phyloP scores from a whole-genome alignment of 1,139 yeast species.

The Candida sanyaensis region DNA sequence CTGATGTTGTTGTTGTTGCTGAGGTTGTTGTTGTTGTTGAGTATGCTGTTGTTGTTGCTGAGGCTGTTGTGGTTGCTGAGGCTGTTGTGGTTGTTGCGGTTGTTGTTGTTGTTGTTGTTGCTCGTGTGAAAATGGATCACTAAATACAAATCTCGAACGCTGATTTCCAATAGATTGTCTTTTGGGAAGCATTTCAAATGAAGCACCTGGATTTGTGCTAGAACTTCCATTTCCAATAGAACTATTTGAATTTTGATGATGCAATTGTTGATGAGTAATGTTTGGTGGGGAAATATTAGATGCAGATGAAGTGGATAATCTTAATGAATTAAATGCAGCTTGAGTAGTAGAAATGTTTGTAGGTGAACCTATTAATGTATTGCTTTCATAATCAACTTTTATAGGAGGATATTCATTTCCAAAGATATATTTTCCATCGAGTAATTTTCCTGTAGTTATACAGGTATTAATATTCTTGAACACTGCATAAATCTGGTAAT shows the following conservation, averaged over 20 bases:
- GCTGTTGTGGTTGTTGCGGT: conserved; percentile 14
- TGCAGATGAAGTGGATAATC: conserved; percentile 16
- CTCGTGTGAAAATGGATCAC: conserved; percentile 56
- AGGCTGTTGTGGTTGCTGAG: conserved; percentile 13
- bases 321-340: conserved; percentile 24
- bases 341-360: conserved; percentile 17
- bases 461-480: conserved; percentile 69
- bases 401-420: conserved; percentile 60
- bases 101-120: conserved; percentile 15
- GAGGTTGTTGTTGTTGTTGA: no score
- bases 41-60: no score
- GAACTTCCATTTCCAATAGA: conserved; percentile 5
- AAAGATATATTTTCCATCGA: conserved; percentile 67
- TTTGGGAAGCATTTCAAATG: conserved; percentile 24
- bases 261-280: conserved; percentile 14
- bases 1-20: no score
- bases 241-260: conserved; percentile 13
- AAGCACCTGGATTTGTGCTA: not conserved
- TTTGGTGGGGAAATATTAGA: conserved; percentile 18
- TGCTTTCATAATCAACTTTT: conserved; percentile 49
- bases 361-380: conserved; percentile 21
- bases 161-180: conserved; percentile 58
- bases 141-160: conserved; percentile 68
- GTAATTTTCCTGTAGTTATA: conserved; percentile 64
- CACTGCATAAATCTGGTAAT: conserved; percentile 56